These are phyloP conservation scores for Tuber calosporum DNA, from an alignment of 495 filamentous ascomycete species.

Conservation along the genomic window DNA sequence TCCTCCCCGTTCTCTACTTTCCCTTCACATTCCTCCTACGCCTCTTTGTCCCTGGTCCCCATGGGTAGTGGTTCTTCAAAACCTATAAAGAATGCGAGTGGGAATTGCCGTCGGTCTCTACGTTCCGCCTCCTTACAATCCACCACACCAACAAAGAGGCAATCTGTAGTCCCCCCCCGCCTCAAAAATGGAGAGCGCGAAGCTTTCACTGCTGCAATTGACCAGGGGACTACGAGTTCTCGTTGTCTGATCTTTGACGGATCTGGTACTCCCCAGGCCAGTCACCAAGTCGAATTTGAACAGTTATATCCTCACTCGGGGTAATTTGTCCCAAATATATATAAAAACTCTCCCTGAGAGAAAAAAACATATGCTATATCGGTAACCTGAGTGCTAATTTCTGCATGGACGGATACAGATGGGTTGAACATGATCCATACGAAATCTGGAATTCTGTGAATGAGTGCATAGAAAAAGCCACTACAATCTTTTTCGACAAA, in stretches of 20 bases:
- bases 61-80: slow-evolving; percentile 38
- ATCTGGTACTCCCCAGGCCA: slow-evolving; percentile 68
- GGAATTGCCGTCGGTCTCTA: slow-evolving; percentile 25
- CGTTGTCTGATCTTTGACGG: slow-evolving; percentile 88
- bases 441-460: slow-evolving; percentile 74
- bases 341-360: neutral
- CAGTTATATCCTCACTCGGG: slow-evolving; percentile 84
- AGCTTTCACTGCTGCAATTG: slow-evolving; percentile 64
- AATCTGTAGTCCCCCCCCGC: slow-evolving; percentile 12
- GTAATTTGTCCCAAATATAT: slow-evolving; percentile 51
- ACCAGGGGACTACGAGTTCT: slow-evolving; percentile 89
- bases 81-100: slow-evolving; percentile 21
- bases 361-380: slow-evolving; percentile 5
- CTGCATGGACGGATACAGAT: slow-evolving; percentile 49
- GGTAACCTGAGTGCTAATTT: slow-evolving; percentile 18
- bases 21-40: neutral
- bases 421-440: slow-evolving; percentile 87
- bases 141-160: slow-evolving; percentile 13
- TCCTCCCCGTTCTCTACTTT: neutral
- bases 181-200: slow-evolving; percentile 28
- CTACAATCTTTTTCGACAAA: slow-evolving; percentile 60
- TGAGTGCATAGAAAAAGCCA: slow-evolving; percentile 75
- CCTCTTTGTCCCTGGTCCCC: slow-evolving; percentile 15
- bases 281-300: slow-evolving; percentile 85
- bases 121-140: slow-evolving; percentile 21